A percentile compares a stretch with the other conserved stretches of the same genome.
phyloP scores from a whole-genome alignment of 306 rosid species.

The Erythrophleum fordii region DNA sequence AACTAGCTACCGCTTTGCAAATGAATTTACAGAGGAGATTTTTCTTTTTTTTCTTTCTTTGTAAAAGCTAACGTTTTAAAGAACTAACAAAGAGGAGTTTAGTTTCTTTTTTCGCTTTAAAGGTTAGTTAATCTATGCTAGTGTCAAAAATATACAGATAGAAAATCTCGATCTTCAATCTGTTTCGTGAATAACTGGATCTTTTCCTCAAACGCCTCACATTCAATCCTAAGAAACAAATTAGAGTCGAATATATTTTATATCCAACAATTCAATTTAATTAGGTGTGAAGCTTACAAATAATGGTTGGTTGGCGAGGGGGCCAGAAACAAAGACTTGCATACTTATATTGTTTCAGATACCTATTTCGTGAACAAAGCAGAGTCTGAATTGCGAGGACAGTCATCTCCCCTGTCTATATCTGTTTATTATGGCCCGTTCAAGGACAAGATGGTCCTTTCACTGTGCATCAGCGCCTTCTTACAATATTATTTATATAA shows the following conservation, averaged over 20 bases:
- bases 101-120: not conserved
- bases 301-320: slow-evolving; percentile 34
- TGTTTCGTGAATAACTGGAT: not conserved
- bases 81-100: not conserved
- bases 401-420: not conserved
- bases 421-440: not conserved
- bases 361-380: slow-evolving; percentile 19
- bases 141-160: not conserved
- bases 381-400: not conserved
- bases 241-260: not conserved
- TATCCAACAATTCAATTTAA: not conserved
- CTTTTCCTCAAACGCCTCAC: slow-evolving; percentile 10
- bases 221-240: not conserved
- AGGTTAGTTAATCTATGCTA: too few species aligned
- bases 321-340: slow-evolving; percentile 6
- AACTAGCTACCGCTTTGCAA: not conserved
- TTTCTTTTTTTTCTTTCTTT: too few species aligned
- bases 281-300: slow-evolving; percentile 13
- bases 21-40: not conserved
- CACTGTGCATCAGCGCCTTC: not conserved
- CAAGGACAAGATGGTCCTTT: slow-evolving; percentile 10
- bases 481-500: not conserved
- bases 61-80: not conserved
- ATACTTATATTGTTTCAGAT: slow-evolving; percentile 7
- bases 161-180: not conserved